Evolutionary conservation across 495 filamentous ascomycete genomes (phyloP).

Genomic region (Chaetomium fimeti): DNA sequence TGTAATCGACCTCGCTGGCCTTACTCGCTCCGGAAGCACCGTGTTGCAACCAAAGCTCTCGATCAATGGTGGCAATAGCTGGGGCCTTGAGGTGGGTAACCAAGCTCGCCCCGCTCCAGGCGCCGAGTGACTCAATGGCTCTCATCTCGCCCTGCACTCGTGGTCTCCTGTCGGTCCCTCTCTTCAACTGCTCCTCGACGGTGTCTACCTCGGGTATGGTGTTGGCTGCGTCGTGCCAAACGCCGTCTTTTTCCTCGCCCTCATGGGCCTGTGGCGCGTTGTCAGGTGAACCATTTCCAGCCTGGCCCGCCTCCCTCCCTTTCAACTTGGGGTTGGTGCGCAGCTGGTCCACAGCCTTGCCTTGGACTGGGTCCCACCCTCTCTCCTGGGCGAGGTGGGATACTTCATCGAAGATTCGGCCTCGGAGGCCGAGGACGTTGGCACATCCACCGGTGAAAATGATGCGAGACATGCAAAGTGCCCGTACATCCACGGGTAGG

Average conservation of each 20-base stretch:
- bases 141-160: slow-evolving; percentile 60
- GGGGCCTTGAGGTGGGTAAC: slow-evolving; percentile 73
- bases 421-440: slow-evolving; percentile 74
- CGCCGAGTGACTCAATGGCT: slow-evolving; percentile 76
- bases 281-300: slow-evolving; percentile 27
- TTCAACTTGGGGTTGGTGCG: slow-evolving; percentile 52
- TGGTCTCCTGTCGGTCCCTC: slow-evolving; percentile 49
- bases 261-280: slow-evolving; percentile 10
- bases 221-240: slow-evolving; percentile 46
- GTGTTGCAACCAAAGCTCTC: slow-evolving; percentile 77
- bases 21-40: slow-evolving; percentile 69
- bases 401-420: slow-evolving; percentile 76
- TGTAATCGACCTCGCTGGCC: slow-evolving; percentile 58
- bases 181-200: slow-evolving; percentile 61
- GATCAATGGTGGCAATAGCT: slow-evolving; percentile 78
- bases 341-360: slow-evolving; percentile 58
- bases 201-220: slow-evolving; percentile 56
- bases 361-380: slow-evolving; percentile 75
- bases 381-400: slow-evolving; percentile 56
- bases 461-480: slow-evolving; percentile 85
- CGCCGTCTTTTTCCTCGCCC: slow-evolving; percentile 31
- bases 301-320: slow-evolving; percentile 41
- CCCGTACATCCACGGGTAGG: slow-evolving; percentile 77
- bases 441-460: slow-evolving; percentile 82
- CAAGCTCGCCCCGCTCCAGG: slow-evolving; percentile 87